Conservation (phyloP, 2,329 filamentous ascomycete species). For the Nannizziopsis barbatae region DNA sequence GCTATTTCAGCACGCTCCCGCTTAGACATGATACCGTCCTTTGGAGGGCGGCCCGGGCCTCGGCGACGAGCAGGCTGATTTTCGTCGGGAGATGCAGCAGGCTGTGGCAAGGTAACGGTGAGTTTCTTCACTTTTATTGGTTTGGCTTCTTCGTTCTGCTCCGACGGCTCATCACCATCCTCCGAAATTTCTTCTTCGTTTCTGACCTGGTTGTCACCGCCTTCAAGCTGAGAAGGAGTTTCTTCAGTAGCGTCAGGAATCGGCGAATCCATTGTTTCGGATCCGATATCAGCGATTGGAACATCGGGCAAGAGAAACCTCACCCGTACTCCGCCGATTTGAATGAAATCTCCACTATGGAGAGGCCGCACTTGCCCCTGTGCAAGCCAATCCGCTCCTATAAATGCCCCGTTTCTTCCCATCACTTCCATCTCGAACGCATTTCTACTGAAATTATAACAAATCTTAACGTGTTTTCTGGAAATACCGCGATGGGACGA, state of each 20-base stretch:
- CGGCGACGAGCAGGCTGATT: slow-evolving; percentile 32
- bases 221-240: slow-evolving; percentile 15
- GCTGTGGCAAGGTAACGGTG: slow-evolving; percentile 23
- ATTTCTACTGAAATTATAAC: slow-evolving; percentile 47
- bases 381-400: slow-evolving; percentile 41
- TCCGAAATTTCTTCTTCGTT: slow-evolving; percentile 14
- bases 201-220: slow-evolving; percentile 22
- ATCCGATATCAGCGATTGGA: slow-evolving; percentile 39
- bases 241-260: slow-evolving; percentile 11
- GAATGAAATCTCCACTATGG: slow-evolving; percentile 48
- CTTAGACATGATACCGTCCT: slow-evolving; percentile 57
- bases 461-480: slow-evolving; percentile 50
- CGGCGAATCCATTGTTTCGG: slow-evolving; percentile 36
- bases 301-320: slow-evolving; percentile 46
- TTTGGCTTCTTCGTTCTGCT: slow-evolving; percentile 16
- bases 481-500: slow-evolving; percentile 50
- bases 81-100: slow-evolving; percentile 17
- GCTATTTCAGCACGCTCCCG: slow-evolving; percentile 47
- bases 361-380: slow-evolving; percentile 40
- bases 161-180: slow-evolving; percentile 12
- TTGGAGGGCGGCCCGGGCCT: slow-evolving; percentile 53
- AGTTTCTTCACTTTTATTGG: slow-evolving; percentile 22
- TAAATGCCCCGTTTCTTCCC: slow-evolving; percentile 48
- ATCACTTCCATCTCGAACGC: slow-evolving; percentile 49
- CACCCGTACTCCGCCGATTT: slow-evolving; percentile 48